Conservation (phyloP, 148 eudicot species). For the Diospyros lotus region DNA sequence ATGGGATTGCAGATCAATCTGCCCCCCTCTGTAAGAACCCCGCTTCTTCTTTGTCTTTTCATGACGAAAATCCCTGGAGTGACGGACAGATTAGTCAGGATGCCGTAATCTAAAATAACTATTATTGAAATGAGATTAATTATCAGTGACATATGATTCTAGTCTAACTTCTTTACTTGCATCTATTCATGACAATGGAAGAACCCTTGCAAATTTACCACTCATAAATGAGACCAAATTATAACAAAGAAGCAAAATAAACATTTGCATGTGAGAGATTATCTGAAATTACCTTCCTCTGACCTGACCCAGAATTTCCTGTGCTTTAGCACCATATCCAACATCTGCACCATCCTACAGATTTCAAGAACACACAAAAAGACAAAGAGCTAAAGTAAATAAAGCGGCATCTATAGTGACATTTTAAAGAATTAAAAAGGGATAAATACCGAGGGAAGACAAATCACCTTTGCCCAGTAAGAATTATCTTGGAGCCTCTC, state of each 20-base stretch:
- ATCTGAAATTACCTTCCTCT: conserved; percentile 61
- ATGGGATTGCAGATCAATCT: conserved; percentile 71
- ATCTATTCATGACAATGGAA: too few relatives aligned
- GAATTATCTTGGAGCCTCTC: conserved; percentile 88
- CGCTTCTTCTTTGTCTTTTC: conserved; percentile 98
- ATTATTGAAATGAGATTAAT: too few relatives aligned
- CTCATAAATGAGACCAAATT: too few relatives aligned
- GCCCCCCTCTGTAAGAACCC: conserved; percentile 91
- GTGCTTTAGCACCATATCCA: conserved; percentile 98
- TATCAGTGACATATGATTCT: too few relatives aligned
- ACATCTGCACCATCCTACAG: conserved; percentile 79
- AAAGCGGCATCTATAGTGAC: not conserved
- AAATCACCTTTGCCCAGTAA: conserved; percentile 90
- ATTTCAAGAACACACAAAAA: not conserved
- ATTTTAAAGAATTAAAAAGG: not conserved
- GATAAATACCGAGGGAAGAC: conserved; percentile 9
- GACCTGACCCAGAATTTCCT: conserved; percentile 88
- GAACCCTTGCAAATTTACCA: too few relatives aligned
- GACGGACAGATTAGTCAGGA: not conserved
- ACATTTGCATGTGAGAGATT: too few relatives aligned
- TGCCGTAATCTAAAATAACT: too few relatives aligned
- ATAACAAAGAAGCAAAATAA: too few relatives aligned
- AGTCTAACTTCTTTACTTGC: too few relatives aligned
- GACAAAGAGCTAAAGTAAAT: not conserved
- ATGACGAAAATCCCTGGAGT: conserved; percentile 80